phyloP scores from a whole-genome alignment of 805 yeast genomes.

The Debaryomyces castellii region DNA sequence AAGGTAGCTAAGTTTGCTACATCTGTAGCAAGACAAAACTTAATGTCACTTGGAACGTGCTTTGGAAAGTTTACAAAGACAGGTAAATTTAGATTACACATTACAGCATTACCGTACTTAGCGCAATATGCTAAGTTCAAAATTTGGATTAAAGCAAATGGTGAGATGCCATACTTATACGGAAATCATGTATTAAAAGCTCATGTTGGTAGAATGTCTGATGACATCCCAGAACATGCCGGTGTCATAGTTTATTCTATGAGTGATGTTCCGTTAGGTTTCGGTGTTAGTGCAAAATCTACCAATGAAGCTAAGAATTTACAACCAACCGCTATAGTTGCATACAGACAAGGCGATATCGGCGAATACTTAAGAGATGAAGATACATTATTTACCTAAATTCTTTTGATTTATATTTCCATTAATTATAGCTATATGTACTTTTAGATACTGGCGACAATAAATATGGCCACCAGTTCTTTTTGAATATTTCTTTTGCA shows the following conservation, averaged over 20 bases:
- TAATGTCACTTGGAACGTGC: slow-evolving; percentile 92
- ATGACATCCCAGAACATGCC: slow-evolving; percentile 96
- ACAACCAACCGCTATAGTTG: slow-evolving; percentile 93
- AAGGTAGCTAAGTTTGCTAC: slow-evolving; percentile 84
- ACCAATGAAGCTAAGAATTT: slow-evolving; percentile 83
- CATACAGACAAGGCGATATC: slow-evolving; percentile 95
- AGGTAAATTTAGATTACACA: slow-evolving; percentile 92
- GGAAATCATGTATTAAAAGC: slow-evolving; percentile 97
- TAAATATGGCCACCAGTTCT: not conserved
- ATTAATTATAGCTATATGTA: not conserved
- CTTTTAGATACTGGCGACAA: slow-evolving; percentile 2
- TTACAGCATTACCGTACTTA: slow-evolving; percentile 82
- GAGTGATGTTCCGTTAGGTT: slow-evolving; percentile 91
- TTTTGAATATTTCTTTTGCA: not conserved
- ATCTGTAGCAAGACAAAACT: slow-evolving; percentile 80
- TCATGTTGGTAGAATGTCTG: slow-evolving; percentile 94
- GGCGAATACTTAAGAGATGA: slow-evolving; percentile 98
- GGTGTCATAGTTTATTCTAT: slow-evolving; percentile 91
- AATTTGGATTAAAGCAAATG: slow-evolving; percentile 94
- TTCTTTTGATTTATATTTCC: not conserved
- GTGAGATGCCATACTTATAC: slow-evolving; percentile 97
- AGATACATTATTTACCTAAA: slow-evolving; percentile 84
- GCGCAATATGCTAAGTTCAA: slow-evolving; percentile 90
- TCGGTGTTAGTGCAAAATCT: slow-evolving; percentile 91
- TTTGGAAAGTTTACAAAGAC: slow-evolving; percentile 97